Evolutionary conservation across 345 rosid genomes (phyloP), one percentile per base, ranked within the genome.

Genomic region (Citropsis articulata): DNA sequence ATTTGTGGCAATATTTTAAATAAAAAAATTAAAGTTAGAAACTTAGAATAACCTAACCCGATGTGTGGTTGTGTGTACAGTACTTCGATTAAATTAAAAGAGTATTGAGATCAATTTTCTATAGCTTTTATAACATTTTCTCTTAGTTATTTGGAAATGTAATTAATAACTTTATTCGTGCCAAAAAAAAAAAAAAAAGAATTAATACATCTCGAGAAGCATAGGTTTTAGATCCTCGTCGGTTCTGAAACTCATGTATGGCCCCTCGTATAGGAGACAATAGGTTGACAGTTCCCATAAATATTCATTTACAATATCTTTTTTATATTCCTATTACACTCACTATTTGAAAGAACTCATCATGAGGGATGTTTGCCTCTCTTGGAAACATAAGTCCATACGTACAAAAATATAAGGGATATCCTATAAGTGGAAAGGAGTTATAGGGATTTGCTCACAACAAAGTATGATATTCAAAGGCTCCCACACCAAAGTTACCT

Each of bases 341-440:
- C 35, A 33, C 48, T 14, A 28, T 13, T 13, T 21, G 72, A 87
- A 81, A 81, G 76, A 69, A 80, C 73, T 70, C 81, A 72, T 85
- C 72, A 53, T 72, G 73, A 62, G 80, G 87, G 82, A 85, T 88
- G 85, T 85, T 83, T 86, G 87, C 84, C 63, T 86, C 78, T 82
- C 83, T 79, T 19, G 67, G 40, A 53, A 81, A 77, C 10, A 2
- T 64, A 18, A 45, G 53, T 18, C 2, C 30, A 14, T 31, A 53
- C 1, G 1, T 4, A 13, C 6, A 13, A 53, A 35, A 63, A 45
- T 25, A 38, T 25, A 22, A 48, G 36, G 28, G 25, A 42, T n/a
- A 48, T 9, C 57, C 24, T n/a, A n/a, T n/a, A 66, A 7, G 67
- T 24, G 28, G 42, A 70, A 45, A 30, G 19, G 7, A 4, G 30